Conservation (phyloP, 2,329 filamentous ascomycete species). For the Aspergillus oerlinghausenensis region DNA sequence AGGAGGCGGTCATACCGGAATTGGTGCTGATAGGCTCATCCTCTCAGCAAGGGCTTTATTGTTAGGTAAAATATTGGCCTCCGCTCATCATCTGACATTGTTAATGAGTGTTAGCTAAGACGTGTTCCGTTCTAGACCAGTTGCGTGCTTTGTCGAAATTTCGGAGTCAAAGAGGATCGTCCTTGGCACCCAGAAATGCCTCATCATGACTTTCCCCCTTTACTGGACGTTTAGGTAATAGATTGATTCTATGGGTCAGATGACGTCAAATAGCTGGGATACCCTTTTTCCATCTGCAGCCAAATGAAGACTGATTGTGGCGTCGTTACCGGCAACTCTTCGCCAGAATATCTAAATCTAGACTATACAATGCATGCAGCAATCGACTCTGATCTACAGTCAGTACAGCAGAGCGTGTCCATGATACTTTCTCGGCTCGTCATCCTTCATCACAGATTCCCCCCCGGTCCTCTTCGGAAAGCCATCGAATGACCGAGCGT, state of each 20-base stretch:
- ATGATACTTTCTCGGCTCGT: constrained; percentile 5
- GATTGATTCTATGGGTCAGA: background rate
- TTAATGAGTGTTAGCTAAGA: background rate
- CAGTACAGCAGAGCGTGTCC: constrained; percentile 1
- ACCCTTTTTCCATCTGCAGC: background rate
- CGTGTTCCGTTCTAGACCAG: background rate
- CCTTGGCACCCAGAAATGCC: background rate
- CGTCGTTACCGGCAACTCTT: background rate
- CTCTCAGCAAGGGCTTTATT: background rate
- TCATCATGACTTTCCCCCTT: background rate
- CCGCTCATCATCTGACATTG: background rate
- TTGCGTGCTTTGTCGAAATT: background rate
- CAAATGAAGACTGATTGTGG: background rate
- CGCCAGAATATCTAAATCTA: no score
- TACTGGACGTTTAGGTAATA: background rate
- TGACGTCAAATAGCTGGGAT: background rate
- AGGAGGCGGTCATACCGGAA: background rate
- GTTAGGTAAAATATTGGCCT: background rate
- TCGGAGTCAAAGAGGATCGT: background rate
- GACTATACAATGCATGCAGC: background rate
- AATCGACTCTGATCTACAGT: background rate
- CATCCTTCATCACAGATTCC: background rate
- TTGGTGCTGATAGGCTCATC: background rate
- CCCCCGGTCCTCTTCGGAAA: constrained; percentile 53
- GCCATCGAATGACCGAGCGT: constrained; percentile 59